Percentiles rank a stretch among this genome's conserved stretches.
Evolutionary conservation across 179 eudicot species (phyloP).

Genomic region (Corrigiola litoralis): DNA sequence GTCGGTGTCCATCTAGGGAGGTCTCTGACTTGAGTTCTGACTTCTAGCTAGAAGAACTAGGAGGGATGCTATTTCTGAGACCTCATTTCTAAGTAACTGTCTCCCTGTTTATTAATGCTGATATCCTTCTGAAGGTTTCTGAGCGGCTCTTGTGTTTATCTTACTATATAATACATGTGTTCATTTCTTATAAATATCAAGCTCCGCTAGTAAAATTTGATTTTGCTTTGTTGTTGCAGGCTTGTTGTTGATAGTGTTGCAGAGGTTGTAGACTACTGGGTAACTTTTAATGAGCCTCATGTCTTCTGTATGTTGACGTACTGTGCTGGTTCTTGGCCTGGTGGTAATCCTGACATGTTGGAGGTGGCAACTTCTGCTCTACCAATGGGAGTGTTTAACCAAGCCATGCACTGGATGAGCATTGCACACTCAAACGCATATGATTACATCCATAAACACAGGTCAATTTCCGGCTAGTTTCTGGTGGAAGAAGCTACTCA

Average conservation of each 20-base stretch:
- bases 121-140: too few species aligned
- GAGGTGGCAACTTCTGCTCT: slow-evolving; percentile 95
- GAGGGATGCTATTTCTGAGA: too few species aligned
- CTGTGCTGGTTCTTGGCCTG: slow-evolving; percentile 99
- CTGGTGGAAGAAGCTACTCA: neutral
- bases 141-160: too few species aligned
- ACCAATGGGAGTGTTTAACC: slow-evolving; percentile 86
- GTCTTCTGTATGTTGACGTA: slow-evolving; percentile 90
- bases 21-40: too few species aligned
- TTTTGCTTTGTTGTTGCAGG: slow-evolving; percentile 47
- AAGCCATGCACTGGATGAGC: slow-evolving; percentile 88
- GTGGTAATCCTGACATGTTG: slow-evolving; percentile 96
- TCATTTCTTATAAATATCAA: slow-evolving; percentile 2
- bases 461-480: slow-evolving; percentile 38
- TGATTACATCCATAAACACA: slow-evolving; percentile 89
- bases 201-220: neutral
- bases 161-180: too few species aligned
- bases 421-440: slow-evolving; percentile 87
- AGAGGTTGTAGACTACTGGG: slow-evolving; percentile 91
- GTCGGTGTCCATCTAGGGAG: too few species aligned
- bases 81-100: too few species aligned
- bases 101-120: too few species aligned
- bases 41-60: too few species aligned
- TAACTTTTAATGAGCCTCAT: slow-evolving; percentile 98
- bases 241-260: slow-evolving; percentile 82